Base-by-base conservation (phyloP, 1,284 basidiomycete genomes). In the Hymenochaete sp. region DNA sequence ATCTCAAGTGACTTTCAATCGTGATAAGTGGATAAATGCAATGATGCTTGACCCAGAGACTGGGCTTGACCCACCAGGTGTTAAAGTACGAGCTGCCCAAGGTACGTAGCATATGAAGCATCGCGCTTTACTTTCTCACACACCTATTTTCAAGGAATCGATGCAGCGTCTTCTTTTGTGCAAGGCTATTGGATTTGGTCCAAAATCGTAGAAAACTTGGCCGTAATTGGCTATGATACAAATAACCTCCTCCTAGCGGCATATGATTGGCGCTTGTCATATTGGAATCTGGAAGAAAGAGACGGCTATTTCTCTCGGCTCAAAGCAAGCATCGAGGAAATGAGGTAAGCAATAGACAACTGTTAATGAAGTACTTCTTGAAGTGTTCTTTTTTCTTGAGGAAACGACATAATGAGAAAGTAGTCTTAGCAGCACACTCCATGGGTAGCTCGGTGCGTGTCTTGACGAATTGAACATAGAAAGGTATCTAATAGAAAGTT, bases 111-210 rank as follows among this genome's bases (percentile, higher is more conserved):
- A 72, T 43, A 28, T 37, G 53, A 54, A 2, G 56, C 62, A 46
- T 56, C 55, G 54, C 52, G 19, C n/a, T 24, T 13, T 14, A 26
- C 8, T 29, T 18, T 36, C 40, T 51, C 4, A 36, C 38, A 10
- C 25, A 36, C 16, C 14, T 5, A 9, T 27, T 36, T 16, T 16
- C 13, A 16, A 51, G 49, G 87, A 0, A 77, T 90, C n/a, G 80
- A 85, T 53, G 90, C 89, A 2, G 90, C 91, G 4, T 90, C 84
- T 54, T 89, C 79, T 57, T 96, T 98, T 59, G 84, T 97, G 46
- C 83, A 87, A 58, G 90, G 91, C 3, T 97, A 92, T 62, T 96
- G 93, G 93, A 82, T 96, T 52, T 97, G 93, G 92, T 79, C 86
- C 3, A 93, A 93, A 65, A 88, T 97, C 45, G 81, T 98, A 9